Percentiles rank a stretch among this genome's conserved stretches.
Conservation (phyloP, 2,329 filamentous ascomycete genomes). For the Trichophyton schoenleinii region DNA sequence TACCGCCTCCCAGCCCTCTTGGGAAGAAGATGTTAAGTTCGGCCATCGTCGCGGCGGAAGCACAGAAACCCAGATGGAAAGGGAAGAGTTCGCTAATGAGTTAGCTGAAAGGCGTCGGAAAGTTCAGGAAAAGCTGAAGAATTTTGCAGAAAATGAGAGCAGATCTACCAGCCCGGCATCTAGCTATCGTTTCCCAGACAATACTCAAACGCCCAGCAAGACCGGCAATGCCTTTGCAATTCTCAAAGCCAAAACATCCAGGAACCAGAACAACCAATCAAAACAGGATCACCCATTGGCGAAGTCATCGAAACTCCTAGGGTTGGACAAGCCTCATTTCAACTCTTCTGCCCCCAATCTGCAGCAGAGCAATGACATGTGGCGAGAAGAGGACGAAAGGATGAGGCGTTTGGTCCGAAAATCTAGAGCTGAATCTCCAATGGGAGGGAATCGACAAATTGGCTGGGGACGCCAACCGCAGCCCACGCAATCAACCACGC, state of each 20-base stretch:
- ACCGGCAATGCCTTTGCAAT: conserved; percentile 34
- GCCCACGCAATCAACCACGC: conserved; percentile 6
- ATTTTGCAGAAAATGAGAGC: conserved; percentile 31
- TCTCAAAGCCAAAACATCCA: conserved; percentile 31
- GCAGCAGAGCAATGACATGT: conserved; percentile 21
- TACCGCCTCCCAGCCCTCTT: conserved; percentile 20
- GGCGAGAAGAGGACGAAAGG: conserved; percentile 28
- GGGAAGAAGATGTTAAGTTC: conserved; percentile 38
- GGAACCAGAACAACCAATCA: conserved; percentile 18
- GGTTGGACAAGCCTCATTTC: conserved; percentile 20
- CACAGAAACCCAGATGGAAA: conserved; percentile 38
- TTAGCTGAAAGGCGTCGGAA: conserved; percentile 36
- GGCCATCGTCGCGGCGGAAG: conserved; percentile 34
- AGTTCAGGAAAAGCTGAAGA: conserved; percentile 38
- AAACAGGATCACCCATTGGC: conserved; percentile 21
- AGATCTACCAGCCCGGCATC: conserved; percentile 33
- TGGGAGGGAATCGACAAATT: conserved; percentile 18
- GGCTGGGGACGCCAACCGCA: conserved; percentile 3
- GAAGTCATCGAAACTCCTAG: conserved; percentile 32
- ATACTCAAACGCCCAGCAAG: conserved; percentile 21
- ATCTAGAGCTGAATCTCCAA: conserved; percentile 29
- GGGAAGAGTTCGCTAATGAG: conserved; percentile 37
- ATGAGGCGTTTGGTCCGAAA: conserved; percentile 23
- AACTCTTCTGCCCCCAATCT: conserved; percentile 28
- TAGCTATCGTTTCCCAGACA: conserved; percentile 1